Base-by-base conservation (phyloP, 441 rosid genomes). In the Breynia disticha region DNA sequence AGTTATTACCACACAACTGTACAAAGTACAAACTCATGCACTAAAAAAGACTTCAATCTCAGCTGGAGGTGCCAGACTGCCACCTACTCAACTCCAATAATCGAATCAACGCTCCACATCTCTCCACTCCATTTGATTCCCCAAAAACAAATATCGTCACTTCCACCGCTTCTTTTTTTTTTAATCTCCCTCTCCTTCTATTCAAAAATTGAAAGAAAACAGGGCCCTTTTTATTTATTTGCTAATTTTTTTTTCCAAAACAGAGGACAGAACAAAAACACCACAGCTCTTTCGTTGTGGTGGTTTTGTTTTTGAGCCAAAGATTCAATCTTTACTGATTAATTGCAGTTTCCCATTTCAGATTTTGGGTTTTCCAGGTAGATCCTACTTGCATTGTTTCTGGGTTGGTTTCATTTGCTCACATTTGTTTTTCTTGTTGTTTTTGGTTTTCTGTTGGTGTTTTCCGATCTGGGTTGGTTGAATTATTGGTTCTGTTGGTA, bases 11-110 rank as follows among this genome's bases (percentile, higher is more conserved):
- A 28, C 8, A 28, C n/a, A n/a, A 28, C 35, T 9, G 35, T 1
- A 28, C n/a, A n/a, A n/a, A n/a, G n/a, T 28, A 28, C 35, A 9
- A 28, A 9, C 35, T 4, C 8, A 28, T 28, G 35, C 35, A 28
- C 35, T 28, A n/a, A 28, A 28, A 4, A 2, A 28, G 5, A 9
- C 35, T 28, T 4, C 5, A 24, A 28, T 48, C 38, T 13, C 0
- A 57, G 65, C 67, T 60, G 75, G 63, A 42, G 38, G 28, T 52
- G 72, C 72, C 74, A 75, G 76, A 17, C 66, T 71, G 72, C 67
- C 61, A 51, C 46, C 38, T 35, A 19, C 42, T 54, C n/a, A 54
- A 54, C 56, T 68, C 73, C 71, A 68, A 65, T 58, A 52, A 50
- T 16, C 11, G 16, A 12, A 63, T 53, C 54, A 61, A 72, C 72